Evolutionary conservation across 192 early-diverging fungal genomes (phyloP).

Genomic region (Martensiomyces pterosporus): DNA sequence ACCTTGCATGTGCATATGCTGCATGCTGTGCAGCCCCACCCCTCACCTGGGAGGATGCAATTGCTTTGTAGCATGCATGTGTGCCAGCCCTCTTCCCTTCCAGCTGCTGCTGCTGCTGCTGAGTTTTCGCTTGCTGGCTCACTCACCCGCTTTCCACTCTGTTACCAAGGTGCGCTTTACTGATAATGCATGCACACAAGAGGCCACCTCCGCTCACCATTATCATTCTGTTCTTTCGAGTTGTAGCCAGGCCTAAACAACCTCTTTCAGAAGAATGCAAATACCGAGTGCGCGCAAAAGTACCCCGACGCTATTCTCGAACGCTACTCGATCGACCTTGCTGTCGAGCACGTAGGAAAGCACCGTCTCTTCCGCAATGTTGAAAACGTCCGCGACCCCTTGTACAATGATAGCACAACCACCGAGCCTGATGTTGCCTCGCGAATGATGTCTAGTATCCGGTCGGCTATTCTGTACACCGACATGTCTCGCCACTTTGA

Average conservation of each 20-base stretch:
- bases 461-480: constrained; percentile 75
- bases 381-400: constrained; percentile 42
- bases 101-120: no score
- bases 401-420: constrained; percentile 52
- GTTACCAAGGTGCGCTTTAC: no score
- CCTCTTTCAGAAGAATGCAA: constrained; percentile 82
- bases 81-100: no score
- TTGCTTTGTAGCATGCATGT: no score
- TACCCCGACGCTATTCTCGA: constrained; percentile 89
- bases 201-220: neutral
- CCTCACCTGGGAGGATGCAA: no score
- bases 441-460: constrained; percentile 41
- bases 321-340: constrained; percentile 74
- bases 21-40: no score
- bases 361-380: constrained; percentile 66
- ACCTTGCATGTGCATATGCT: no score
- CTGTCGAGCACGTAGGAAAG: constrained; percentile 69
- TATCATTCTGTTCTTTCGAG: neutral
- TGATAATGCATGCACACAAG: no score
- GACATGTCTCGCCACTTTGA: constrained; percentile 90
- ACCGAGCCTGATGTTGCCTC: constrained; percentile 36
- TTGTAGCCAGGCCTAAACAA: constrained; percentile 87
- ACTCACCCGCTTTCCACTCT: no score
- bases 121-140: no score
- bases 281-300: constrained; percentile 65